These are phyloP conservation scores for Striga hermonthica DNA, from an alignment of 305 asterid genomes.

Conservation along the genomic window DNA sequence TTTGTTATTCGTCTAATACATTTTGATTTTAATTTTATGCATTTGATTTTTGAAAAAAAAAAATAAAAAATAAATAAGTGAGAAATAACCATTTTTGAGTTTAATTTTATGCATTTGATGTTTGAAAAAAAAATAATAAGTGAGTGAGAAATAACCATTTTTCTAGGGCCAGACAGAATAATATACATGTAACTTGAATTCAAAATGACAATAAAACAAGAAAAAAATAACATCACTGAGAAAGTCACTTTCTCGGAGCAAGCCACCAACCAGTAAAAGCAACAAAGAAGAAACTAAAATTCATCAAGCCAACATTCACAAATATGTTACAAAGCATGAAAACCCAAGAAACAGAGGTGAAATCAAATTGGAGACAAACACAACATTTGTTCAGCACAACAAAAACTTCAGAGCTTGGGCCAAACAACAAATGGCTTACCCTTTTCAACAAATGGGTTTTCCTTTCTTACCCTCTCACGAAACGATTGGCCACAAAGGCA, in stretches of 20 bases:
- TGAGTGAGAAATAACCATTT: too few species aligned
- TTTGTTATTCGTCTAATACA: too few species aligned
- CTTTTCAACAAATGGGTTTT: not conserved
- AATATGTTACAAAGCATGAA: slow-evolving; percentile 28
- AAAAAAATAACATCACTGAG: too few species aligned
- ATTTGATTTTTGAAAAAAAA: too few species aligned
- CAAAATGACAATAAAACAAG: too few species aligned
- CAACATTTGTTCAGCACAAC: slow-evolving; percentile 30
- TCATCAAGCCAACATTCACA: slow-evolving; percentile 8
- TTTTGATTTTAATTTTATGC: too few species aligned
- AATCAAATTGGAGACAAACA: slow-evolving; percentile 9
- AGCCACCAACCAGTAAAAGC: not conserved
- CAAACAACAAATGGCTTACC: not conserved
- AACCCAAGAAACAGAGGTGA: slow-evolving; percentile 13
- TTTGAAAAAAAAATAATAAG: too few species aligned
- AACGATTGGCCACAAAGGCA: slow-evolving; percentile 34
- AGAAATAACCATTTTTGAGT: too few species aligned
- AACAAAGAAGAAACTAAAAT: not conserved
- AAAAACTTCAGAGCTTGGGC: not conserved
- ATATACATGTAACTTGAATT: too few species aligned
- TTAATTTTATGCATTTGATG: too few species aligned
- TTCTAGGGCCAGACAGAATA: too few species aligned
- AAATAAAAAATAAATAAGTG: too few species aligned
- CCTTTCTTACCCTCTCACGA: slow-evolving; percentile 31
- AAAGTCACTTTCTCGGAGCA: not conserved